Base-by-base conservation (phyloP, 176 grass and related monocot species). In the Eleusine coracana region DNA sequence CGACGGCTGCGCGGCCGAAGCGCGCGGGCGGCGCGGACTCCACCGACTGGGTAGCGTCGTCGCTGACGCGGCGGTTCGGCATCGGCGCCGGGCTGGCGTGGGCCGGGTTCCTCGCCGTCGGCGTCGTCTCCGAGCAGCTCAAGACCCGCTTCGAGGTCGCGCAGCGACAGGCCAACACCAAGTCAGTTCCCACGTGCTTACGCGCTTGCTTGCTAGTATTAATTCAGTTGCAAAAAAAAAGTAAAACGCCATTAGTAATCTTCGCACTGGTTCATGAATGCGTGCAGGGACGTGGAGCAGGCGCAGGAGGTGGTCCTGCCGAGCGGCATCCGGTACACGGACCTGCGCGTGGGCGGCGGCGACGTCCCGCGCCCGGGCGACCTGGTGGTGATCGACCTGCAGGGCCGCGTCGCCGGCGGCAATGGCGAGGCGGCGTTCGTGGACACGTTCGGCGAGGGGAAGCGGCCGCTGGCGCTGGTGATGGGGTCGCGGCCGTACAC, bases 401-500 rank as follows among this genome's bases (percentile, higher is more conserved):
- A 96, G 77, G 96, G 96, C 42, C 87, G 82, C 38, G 76, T 90
- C 11, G 31, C 87, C 34, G 91, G 87, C 34, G 91, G 87, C 29
- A 4, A 7, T n/a, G 25, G 42, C 59, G 39, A 63, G 20, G 76
- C 85, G 20, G 76, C 85, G 44, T 99, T 99, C 83, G 93, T 99
- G 77, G 89, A 99, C 85, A 99, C 93, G 14, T 96, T 96, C 71
- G 87, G 62, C 41, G 83, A 92, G 25, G 92, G 91, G 18, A 95
- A 89, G 68, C 77, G 96, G 74, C 91, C 96, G 17, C 77, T 96
- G 18, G 93, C 93, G 34, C 80, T 96, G 77, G 93, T 99, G 36
- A 90, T 99, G 96, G 96, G 91, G 2, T 99, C 91, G 37, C 93
- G 96, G 91, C 93, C 96, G 20, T 98, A 98, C 85, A 95, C 89